Percentiles rank a stretch among this genome's conserved stretches.
These are phyloP conservation scores for Naganishia randhawae DNA, from an alignment of 768 basidiomycete species.

Conservation along the genomic window DNA sequence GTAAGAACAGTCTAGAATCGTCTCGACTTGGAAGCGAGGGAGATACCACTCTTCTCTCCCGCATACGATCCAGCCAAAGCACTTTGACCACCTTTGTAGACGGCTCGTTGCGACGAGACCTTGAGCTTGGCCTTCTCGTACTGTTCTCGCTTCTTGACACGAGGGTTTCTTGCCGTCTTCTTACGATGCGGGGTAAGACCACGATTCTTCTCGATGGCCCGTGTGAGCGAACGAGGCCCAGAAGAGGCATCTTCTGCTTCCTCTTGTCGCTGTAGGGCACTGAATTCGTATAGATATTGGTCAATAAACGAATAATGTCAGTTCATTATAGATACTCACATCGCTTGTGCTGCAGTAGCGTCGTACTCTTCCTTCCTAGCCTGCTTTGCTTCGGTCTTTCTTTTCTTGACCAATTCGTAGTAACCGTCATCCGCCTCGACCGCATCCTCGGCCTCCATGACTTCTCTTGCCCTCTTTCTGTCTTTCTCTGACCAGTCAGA, in stretches of 20 bases:
- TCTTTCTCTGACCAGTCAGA: slow-evolving; percentile 52
- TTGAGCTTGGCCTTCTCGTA: slow-evolving; percentile 95
- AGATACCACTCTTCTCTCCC: slow-evolving; percentile 91
- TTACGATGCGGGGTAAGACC: slow-evolving; percentile 86
- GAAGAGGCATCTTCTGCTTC: slow-evolving; percentile 51
- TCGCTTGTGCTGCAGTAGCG: slow-evolving; percentile 57
- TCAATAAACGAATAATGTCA: neutral
- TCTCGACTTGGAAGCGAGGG: slow-evolving; percentile 81
- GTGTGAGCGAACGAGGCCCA: slow-evolving; percentile 83
- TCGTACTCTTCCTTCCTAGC: slow-evolving; percentile 81
- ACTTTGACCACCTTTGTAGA: slow-evolving; percentile 80
- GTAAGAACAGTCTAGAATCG: slow-evolving; percentile 54
- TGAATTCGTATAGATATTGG: slow-evolving; percentile 8
- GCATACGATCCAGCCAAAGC: slow-evolving; percentile 70
- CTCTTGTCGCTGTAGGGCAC: slow-evolving; percentile 42
- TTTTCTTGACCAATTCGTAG: slow-evolving; percentile 81
- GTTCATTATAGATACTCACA: slow-evolving; percentile 54
- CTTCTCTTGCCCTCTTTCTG: slow-evolving; percentile 51
- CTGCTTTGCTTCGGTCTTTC: slow-evolving; percentile 67
- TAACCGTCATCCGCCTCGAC: slow-evolving; percentile 65
- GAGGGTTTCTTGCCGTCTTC: slow-evolving; percentile 88
- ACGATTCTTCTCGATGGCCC: slow-evolving; percentile 87
- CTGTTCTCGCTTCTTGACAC: slow-evolving; percentile 89
- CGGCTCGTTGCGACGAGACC: slow-evolving; percentile 77
- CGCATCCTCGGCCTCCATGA: slow-evolving; percentile 34